Evolutionary conservation across 371 early-diverging fungal species (phyloP).

Genomic region (Rhizopus microsporus): DNA sequence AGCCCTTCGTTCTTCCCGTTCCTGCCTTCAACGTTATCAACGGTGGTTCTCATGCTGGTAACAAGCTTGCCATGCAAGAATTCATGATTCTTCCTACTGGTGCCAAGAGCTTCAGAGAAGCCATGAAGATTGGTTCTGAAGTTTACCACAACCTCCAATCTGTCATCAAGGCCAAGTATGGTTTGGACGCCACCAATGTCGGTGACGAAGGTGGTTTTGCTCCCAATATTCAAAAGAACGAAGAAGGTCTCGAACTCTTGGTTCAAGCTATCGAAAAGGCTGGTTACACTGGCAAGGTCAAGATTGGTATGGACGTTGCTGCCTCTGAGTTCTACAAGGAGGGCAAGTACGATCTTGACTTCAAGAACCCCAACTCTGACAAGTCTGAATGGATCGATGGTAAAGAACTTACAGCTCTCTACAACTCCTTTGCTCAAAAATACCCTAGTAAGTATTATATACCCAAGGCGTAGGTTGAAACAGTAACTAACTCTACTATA

Average conservation of each 20-base stretch:
- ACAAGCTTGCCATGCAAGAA: conserved; percentile 99
- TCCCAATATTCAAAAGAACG: conserved; percentile 97
- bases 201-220: conserved; percentile 99
- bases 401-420: conserved; percentile 84
- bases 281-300: conserved; percentile 94
- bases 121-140: conserved; percentile 97
- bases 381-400: conserved; percentile 74
- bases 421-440: conserved; percentile 81
- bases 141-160: conserved; percentile 95
- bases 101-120: conserved; percentile 91
- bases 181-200: conserved; percentile 98
- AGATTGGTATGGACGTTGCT: conserved; percentile 98
- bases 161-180: conserved; percentile 98
- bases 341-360: conserved; percentile 96
- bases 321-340: conserved; percentile 98
- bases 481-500: conserved; percentile 9
- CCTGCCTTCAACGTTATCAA: conserved; percentile 99
- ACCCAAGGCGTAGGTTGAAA: neutral
- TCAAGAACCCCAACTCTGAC: conserved; percentile 92
- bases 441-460: conserved; percentile 76
- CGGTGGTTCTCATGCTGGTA: conserved; percentile 99
- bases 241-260: conserved; percentile 96
- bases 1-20: conserved; percentile 92
- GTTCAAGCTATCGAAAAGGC: conserved; percentile 89
- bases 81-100: conserved; percentile 99